phyloP scores from a whole-genome alignment of 1,139 yeast genomes.

The Pichia sp. region DNA sequence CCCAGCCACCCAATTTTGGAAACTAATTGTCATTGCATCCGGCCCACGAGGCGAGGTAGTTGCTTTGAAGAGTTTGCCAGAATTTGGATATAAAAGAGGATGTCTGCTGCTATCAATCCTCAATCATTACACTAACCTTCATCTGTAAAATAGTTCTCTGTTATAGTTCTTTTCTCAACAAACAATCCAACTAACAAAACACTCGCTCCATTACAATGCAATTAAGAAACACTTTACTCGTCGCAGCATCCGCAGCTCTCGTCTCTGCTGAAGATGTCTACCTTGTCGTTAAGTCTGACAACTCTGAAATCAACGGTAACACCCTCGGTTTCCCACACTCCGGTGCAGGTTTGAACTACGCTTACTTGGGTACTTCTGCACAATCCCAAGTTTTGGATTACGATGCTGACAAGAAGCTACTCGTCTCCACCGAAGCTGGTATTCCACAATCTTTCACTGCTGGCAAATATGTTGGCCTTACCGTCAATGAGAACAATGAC shows the following conservation, averaged over 20 bases:
- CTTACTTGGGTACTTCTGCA: conserved; percentile 28
- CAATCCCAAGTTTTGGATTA: conserved; percentile 10
- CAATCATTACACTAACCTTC: too few relatives aligned
- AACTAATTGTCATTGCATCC: too few relatives aligned
- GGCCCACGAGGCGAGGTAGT: too few relatives aligned
- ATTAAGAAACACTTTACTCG: conserved; percentile 4
- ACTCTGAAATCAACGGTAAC: conserved; percentile 23
- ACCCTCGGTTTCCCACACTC: conserved; percentile 35
- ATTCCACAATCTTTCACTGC: conserved; percentile 8
- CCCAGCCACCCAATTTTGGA: too few relatives aligned
- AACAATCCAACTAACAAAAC: neutral
- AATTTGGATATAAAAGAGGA: too few relatives aligned
- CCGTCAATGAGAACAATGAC: conserved; percentile 11
- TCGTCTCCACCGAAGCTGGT: conserved; percentile 2
- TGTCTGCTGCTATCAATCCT: too few relatives aligned
- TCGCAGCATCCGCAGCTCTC: conserved; percentile 26
- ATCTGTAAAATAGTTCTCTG: too few relatives aligned
- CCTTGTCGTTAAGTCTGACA: conserved; percentile 24
- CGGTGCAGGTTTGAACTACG: conserved; percentile 51
- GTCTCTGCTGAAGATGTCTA: conserved; percentile 15
- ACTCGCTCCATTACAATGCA: conserved; percentile 6
- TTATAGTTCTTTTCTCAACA: neutral
- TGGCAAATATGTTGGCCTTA: conserved; percentile 11
- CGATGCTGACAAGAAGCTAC: conserved; percentile 7
- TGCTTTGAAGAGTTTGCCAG: too few relatives aligned